phyloP scores from a whole-genome alignment of 768 basidiomycete species.

The Tricholoma sp. region DNA sequence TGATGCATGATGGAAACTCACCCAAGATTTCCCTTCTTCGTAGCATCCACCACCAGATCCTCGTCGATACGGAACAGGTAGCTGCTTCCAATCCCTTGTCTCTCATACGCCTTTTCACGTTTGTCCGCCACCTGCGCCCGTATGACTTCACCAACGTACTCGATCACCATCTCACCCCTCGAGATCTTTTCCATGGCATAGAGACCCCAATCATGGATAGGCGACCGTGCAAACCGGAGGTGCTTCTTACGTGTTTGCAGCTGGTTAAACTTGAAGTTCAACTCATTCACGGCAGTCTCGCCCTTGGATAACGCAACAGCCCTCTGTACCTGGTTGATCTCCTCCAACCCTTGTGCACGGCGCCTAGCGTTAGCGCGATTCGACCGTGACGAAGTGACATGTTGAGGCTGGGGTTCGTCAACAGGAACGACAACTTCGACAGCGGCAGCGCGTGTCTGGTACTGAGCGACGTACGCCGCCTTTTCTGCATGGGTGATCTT shows the following conservation, averaged over 20 bases:
- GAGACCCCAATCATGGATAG: constrained; percentile 97
- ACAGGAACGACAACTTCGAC: constrained; percentile 38
- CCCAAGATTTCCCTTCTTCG: constrained; percentile 99
- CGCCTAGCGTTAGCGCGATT: constrained; percentile 91
- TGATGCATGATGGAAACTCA: constrained; percentile 33
- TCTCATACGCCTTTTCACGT: constrained; percentile 94
- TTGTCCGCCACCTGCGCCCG: constrained; percentile 94
- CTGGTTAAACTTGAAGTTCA: constrained; percentile 97
- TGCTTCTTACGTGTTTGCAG: constrained; percentile 98
- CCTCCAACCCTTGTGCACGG: constrained; percentile 88
- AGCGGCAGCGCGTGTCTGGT: constrained; percentile 51
- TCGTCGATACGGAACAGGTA: constrained; percentile 98
- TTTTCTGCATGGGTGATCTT: constrained; percentile 91
- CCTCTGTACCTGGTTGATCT: constrained; percentile 87
- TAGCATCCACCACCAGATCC: constrained; percentile 96
- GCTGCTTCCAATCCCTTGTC: constrained; percentile 96
- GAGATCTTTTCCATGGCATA: constrained; percentile 97
- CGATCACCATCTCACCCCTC: constrained; percentile 97
- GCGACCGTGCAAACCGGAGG: constrained; percentile 88
- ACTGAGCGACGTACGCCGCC: constrained; percentile 88
- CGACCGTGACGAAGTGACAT: constrained; percentile 73
- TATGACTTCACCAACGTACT: constrained; percentile 98
- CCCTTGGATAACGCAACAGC: constrained; percentile 73
- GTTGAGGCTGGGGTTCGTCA: constrained; percentile 44
- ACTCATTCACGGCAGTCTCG: constrained; percentile 63